Conservation (phyloP, 768 basidiomycete species). For the Leucosporidium creatinivorum region DNA sequence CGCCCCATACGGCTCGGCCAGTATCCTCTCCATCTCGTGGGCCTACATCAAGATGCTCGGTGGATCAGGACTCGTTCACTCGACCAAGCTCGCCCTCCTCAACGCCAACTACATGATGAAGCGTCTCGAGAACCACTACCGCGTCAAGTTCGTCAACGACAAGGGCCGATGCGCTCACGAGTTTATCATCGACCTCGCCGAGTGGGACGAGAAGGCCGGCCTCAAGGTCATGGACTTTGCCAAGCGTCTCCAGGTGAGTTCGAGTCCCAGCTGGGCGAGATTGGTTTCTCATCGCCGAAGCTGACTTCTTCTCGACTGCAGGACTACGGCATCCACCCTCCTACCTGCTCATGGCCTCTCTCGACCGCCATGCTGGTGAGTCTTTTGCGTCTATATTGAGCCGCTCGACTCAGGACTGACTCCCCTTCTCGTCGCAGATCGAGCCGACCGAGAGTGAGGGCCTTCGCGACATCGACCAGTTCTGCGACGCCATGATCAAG, state of each 20-base stretch:
- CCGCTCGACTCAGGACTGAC: neutral
- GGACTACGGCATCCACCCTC: conserved; percentile 92
- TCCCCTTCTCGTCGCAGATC: conserved; percentile 49
- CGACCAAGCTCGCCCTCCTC: conserved; percentile 78
- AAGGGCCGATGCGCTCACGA: conserved; percentile 94
- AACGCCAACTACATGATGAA: conserved; percentile 97
- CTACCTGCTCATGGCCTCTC: conserved; percentile 97
- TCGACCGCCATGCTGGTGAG: conserved; percentile 72
- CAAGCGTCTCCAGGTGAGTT: conserved; percentile 75
- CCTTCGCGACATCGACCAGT: conserved; percentile 87
- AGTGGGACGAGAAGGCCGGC: conserved; percentile 83
- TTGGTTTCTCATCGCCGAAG: too few relatives aligned
- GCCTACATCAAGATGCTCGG: conserved; percentile 99
- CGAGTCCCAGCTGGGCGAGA: conserved; percentile 10
- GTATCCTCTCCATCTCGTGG: conserved; percentile 94
- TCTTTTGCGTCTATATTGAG: neutral
- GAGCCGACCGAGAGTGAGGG: conserved; percentile 97
- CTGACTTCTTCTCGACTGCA: conserved; percentile 38
- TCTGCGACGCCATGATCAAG: conserved; percentile 97
- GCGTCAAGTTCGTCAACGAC: conserved; percentile 75
- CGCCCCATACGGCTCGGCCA: conserved; percentile 89
- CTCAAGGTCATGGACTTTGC: conserved; percentile 90
- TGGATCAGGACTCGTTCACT: conserved; percentile 74
- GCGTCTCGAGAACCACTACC: conserved; percentile 76
- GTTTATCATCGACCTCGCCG: conserved; percentile 85